Conservation (phyloP, 257 asterid genomes). For the Rhazya stricta region DNA sequence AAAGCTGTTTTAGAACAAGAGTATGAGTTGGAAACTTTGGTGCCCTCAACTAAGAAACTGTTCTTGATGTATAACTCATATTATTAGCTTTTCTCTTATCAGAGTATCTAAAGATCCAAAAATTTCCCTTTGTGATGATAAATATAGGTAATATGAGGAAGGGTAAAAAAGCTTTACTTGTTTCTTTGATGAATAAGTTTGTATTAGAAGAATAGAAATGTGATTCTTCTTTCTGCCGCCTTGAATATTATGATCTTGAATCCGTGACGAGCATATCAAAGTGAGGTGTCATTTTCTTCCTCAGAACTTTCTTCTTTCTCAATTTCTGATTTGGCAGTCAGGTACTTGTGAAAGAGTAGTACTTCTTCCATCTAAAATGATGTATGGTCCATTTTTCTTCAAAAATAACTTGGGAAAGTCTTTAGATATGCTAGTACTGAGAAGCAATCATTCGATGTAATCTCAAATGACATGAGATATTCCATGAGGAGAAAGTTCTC, state of each 20-base stretch:
- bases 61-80: not conserved
- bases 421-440: not conserved
- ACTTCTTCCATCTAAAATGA: not conserved
- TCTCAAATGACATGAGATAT: not conserved
- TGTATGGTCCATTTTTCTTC: not conserved
- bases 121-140: constrained; percentile 1
- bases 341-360: not conserved
- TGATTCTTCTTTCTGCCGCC: not conserved
- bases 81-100: not conserved
- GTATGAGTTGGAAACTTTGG: not conserved
- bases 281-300: too few relatives aligned
- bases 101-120: not conserved
- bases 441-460: not conserved
- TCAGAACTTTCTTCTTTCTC: too few relatives aligned
- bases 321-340: not conserved
- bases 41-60: not conserved
- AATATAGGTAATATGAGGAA: not conserved
- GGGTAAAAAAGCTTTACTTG: not conserved
- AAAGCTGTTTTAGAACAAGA: not conserved
- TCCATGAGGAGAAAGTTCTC: not conserved
- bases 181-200: not conserved
- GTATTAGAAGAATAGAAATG: not conserved
- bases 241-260: not conserved
- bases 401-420: not conserved
- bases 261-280: not conserved